phyloP scores from a whole-genome alignment of 2,329 filamentous ascomycete species.

The Capronia coronata region DNA sequence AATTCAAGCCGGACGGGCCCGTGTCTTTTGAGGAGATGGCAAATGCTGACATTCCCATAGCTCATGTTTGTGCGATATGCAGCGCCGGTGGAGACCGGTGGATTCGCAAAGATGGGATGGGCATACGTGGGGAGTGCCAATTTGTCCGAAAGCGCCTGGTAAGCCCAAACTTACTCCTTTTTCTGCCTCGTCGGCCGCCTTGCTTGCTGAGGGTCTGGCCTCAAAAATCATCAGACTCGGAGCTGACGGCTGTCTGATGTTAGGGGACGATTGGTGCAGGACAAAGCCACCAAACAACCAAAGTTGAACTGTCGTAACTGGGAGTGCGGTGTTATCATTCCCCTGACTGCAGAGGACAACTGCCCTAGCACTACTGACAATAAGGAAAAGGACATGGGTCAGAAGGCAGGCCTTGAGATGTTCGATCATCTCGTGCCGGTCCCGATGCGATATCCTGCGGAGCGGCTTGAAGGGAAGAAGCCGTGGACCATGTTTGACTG shows the following conservation, averaged over 20 bases:
- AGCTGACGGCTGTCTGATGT: slow-evolving; percentile 5
- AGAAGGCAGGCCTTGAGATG: slow-evolving; percentile 36
- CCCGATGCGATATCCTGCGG: slow-evolving; percentile 57
- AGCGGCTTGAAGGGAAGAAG: slow-evolving; percentile 41
- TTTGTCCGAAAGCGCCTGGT: slow-evolving; percentile 88
- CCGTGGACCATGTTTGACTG: slow-evolving; percentile 40
- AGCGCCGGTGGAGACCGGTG: slow-evolving; percentile 2
- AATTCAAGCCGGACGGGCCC: too few species aligned
- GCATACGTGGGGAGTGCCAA: slow-evolving; percentile 88
- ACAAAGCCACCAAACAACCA: slow-evolving; percentile 58
- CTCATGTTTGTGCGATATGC: slow-evolving; percentile 18
- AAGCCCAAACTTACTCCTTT: slow-evolving; percentile 34
- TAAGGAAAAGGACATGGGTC: slow-evolving; percentile 10
- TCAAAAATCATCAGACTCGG: not conserved
- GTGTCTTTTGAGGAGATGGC: slow-evolving; percentile 1
- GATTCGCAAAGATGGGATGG: slow-evolving; percentile 50
- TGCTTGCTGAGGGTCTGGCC: not conserved
- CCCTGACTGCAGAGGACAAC: slow-evolving; percentile 38
- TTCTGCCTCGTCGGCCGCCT: not conserved
- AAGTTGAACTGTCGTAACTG: slow-evolving; percentile 86
- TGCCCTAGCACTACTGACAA: not conserved
- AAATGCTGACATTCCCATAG: slow-evolving; percentile 11
- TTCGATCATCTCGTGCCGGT: slow-evolving; percentile 55
- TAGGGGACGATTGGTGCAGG: slow-evolving; percentile 71
- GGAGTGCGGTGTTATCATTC: slow-evolving; percentile 85